Evolutionary conservation across 2,329 filamentous ascomycete genomes (phyloP).

Genomic region (Microdochium paspali): DNA sequence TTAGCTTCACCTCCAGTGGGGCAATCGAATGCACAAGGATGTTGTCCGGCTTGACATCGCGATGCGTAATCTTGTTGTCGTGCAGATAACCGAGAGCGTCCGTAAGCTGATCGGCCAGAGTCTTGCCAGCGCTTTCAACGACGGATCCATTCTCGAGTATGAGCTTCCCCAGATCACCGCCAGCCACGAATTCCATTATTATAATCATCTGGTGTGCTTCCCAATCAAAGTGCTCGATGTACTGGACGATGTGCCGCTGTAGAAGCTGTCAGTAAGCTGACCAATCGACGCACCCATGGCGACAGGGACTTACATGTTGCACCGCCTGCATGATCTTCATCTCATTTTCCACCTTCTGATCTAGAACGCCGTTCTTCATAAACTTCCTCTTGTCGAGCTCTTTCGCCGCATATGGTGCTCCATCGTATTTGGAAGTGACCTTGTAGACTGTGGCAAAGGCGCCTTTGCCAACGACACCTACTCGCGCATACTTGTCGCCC

Average conservation of each 20-base stretch:
- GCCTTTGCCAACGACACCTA: conserved; percentile 76
- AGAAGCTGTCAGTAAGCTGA: conserved; percentile 10
- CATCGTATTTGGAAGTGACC: conserved; percentile 76
- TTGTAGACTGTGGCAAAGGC: conserved; percentile 93
- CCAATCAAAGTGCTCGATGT: conserved; percentile 80
- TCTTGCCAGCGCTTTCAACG: conserved; percentile 57
- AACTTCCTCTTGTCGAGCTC: conserved; percentile 89
- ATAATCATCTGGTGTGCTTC: conserved; percentile 81
- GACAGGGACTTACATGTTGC: conserved; percentile 56
- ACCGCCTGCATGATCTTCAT: conserved; percentile 91
- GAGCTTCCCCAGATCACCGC: conserved; percentile 73
- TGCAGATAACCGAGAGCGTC: conserved; percentile 83
- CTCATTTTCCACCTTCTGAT: conserved; percentile 91
- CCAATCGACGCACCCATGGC: background rate
- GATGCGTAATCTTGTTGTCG: conserved; percentile 80
- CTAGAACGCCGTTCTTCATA: conserved; percentile 83
- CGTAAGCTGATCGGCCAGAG: conserved; percentile 67
- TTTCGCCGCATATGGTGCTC: conserved; percentile 80
- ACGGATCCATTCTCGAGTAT: conserved; percentile 54
- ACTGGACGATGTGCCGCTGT: conserved; percentile 81
- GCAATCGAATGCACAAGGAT: conserved; percentile 70
- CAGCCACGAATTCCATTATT: conserved; percentile 86
- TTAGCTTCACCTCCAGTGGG: conserved; percentile 79
- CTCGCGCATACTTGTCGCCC: conserved; percentile 74
- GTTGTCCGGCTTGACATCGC: conserved; percentile 98